Conservation (phyloP, 805 yeast genomes). For the Saccharomyces jurei region DNA sequence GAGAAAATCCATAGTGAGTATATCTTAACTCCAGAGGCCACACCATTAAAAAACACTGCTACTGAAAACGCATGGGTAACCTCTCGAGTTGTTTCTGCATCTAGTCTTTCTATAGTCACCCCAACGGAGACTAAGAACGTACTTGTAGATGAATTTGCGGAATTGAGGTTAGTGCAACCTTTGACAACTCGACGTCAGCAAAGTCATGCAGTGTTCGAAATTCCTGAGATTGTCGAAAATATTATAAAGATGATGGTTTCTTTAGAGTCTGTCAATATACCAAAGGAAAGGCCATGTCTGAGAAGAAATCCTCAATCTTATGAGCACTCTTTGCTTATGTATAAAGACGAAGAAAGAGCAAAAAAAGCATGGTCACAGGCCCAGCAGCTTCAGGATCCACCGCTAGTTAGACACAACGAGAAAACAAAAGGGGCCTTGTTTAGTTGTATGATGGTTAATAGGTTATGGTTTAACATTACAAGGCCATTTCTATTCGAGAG, state of each 20-base stretch:
- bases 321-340: constrained; percentile 60
- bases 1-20: neutral
- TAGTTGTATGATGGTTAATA: constrained; percentile 63
- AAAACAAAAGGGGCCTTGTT: constrained; percentile 31
- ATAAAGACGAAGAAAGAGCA: constrained; percentile 47
- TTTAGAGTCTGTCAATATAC: constrained; percentile 40
- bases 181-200: neutral
- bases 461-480: constrained; percentile 53
- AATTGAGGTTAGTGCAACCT: constrained; percentile 3
- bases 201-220: constrained; percentile 45
- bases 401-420: neutral
- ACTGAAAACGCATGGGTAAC: constrained; percentile 2
- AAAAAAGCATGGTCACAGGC: constrained; percentile 34
- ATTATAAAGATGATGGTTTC: constrained; percentile 39
- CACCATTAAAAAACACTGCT: constrained; percentile 1
- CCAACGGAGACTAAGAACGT: neutral
- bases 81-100: constrained; percentile 6
- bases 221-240: constrained; percentile 66
- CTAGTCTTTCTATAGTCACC: constrained; percentile 5
- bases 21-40: constrained; percentile 1
- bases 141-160: constrained; percentile 6
- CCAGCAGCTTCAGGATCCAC: neutral
- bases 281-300: constrained; percentile 46
- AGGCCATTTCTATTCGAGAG: constrained; percentile 46
- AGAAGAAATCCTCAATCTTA: constrained; percentile 63